Conservation (phyloP, 1,284 basidiomycete genomes). For the Ganoderma lucidum region DNA sequence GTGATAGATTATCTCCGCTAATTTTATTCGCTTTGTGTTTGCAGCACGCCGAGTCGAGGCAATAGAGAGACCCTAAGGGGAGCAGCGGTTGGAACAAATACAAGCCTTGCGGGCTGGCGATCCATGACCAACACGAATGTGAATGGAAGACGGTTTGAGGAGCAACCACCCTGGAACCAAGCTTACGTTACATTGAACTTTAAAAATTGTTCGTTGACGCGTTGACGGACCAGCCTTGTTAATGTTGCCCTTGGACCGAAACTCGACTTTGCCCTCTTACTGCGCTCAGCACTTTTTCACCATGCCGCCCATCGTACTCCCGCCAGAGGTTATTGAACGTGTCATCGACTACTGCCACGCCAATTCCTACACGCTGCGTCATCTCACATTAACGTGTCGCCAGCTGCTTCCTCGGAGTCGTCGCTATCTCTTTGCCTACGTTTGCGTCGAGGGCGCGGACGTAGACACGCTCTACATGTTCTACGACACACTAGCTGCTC, state of each 20-base stretch:
- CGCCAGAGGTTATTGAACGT: neutral
- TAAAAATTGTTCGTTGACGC: neutral
- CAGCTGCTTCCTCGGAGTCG: neutral
- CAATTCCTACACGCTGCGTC: neutral
- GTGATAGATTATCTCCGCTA: constrained; percentile 16
- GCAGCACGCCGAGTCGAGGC: neutral
- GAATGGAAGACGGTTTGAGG: neutral
- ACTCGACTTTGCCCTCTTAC: neutral
- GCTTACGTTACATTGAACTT: neutral
- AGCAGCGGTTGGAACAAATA: neutral
- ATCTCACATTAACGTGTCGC: neutral
- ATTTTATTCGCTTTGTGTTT: constrained; percentile 27
- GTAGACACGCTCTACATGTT: neutral
- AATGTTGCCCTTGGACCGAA: no score
- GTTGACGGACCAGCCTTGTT: no score
- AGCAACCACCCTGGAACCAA: no score
- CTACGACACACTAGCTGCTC: neutral
- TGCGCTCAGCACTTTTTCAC: neutral
- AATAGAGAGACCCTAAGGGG: neutral
- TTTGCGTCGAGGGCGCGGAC: neutral
- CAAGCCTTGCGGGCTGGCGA: neutral
- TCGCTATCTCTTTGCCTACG: neutral
- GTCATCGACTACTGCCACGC: neutral
- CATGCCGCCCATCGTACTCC: neutral
- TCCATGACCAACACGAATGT: neutral